Evolutionary conservation across 2,329 filamentous ascomycete species (phyloP).

Genomic region (Pyrenochaeta sp.): DNA sequence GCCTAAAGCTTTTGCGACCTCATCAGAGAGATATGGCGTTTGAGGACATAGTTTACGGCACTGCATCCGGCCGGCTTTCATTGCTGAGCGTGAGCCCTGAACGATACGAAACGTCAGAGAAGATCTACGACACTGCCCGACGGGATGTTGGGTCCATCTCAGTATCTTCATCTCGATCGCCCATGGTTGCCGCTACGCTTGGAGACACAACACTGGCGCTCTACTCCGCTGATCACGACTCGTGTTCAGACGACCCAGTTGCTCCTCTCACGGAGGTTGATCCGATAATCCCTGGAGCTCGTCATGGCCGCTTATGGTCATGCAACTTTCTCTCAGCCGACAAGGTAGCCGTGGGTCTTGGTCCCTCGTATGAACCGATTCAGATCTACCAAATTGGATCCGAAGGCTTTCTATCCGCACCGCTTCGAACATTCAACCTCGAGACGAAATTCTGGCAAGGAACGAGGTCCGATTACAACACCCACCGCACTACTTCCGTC

Average conservation of each 20-base stretch:
- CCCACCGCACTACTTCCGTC: slow-evolving; percentile 43
- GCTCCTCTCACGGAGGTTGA: slow-evolving; percentile 25
- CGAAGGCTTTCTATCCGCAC: slow-evolving; percentile 49
- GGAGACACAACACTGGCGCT: slow-evolving; percentile 56
- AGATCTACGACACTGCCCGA: slow-evolving; percentile 53
- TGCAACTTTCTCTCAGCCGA: slow-evolving; percentile 61
- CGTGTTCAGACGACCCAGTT: slow-evolving; percentile 35
- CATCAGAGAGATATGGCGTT: slow-evolving; percentile 45
- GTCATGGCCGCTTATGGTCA: slow-evolving; percentile 53
- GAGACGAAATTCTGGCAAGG: slow-evolving; percentile 24
- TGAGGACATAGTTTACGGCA: slow-evolving; percentile 62
- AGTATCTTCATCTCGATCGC: slow-evolving; percentile 49
- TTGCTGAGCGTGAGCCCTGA: slow-evolving; percentile 29
- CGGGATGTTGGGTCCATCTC: slow-evolving; percentile 58
- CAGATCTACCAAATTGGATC: slow-evolving; percentile 60
- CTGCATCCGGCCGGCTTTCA: slow-evolving; percentile 62
- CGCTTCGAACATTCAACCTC: slow-evolving; percentile 51
- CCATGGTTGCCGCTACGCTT: slow-evolving; percentile 61
- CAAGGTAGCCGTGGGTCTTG: slow-evolving; percentile 60
- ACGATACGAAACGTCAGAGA: slow-evolving; percentile 14
- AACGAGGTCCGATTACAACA: slow-evolving; percentile 30
- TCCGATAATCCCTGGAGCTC: slow-evolving; percentile 16
- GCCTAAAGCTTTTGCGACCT: slow-evolving; percentile 60
- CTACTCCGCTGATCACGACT: slow-evolving; percentile 48
- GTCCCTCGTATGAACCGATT: slow-evolving; percentile 53